These are phyloP conservation scores for Backusella morwellensis DNA, from an alignment of 192 early-diverging fungal species.

Conservation along the genomic window DNA sequence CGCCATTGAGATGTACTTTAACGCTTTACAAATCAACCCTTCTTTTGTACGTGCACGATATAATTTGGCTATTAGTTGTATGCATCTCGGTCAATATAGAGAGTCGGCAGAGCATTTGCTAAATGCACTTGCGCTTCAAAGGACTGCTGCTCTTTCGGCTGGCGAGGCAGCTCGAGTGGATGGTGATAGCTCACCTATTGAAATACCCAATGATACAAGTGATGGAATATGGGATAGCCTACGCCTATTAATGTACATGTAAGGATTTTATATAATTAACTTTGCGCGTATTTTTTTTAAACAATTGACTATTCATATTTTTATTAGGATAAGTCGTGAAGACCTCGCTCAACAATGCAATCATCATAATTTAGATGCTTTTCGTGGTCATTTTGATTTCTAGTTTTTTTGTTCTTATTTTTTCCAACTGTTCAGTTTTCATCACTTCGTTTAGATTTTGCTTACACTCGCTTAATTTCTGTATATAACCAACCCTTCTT, in stretches of 20 bases:
- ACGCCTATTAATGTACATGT: constrained; percentile 59
- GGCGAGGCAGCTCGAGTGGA: not conserved
- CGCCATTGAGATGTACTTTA: constrained; percentile 92
- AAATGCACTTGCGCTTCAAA: constrained; percentile 83
- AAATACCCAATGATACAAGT: constrained; percentile 56
- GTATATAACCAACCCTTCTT: not conserved
- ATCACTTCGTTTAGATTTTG: not conserved
- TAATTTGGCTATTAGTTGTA: constrained; percentile 91
- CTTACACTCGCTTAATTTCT: not conserved
- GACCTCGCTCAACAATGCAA: constrained; percentile 86
- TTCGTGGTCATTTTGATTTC: constrained; percentile 87
- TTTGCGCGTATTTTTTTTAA: not conserved
- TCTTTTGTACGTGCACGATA: constrained; percentile 94
- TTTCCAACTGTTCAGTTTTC: not conserved
- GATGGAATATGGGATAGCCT: constrained; percentile 85
- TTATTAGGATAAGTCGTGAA: constrained; percentile 70
- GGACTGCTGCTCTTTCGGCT: constrained; percentile 42
- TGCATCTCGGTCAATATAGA: constrained; percentile 82
- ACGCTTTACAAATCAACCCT: constrained; percentile 93
- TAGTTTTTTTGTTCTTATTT: constrained; percentile 28
- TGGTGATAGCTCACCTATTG: constrained; percentile 24
- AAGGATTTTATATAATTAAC: not conserved
- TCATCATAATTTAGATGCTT: constrained; percentile 71
- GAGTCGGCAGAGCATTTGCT: constrained; percentile 94
- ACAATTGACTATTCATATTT: constrained; percentile 21